These are phyloP conservation scores for Rutstroemia sydowiana DNA, from an alignment of 2,329 filamentous ascomycete species.

Conservation along the genomic window DNA sequence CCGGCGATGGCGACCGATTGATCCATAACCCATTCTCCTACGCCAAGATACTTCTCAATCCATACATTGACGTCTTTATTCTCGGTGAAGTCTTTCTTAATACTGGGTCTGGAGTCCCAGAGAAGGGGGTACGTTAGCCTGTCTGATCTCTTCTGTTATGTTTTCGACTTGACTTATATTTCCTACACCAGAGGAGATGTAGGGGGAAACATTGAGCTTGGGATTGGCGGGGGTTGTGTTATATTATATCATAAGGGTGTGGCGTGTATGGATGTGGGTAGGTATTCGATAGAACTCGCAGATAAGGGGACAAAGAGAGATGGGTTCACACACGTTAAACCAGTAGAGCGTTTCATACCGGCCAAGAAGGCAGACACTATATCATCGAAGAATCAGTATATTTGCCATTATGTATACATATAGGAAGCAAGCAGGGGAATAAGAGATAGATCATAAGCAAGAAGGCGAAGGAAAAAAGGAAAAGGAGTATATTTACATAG, in stretches of 20 bases:
- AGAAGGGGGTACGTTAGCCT: constrained; percentile 39
- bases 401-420: neutral
- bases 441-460: too few species aligned
- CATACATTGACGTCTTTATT: constrained; percentile 78
- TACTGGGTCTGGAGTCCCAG: constrained; percentile 56
- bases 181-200: neutral
- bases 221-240: neutral
- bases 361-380: constrained; percentile 92
- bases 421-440: neutral
- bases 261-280: too few species aligned
- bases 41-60: constrained; percentile 87
- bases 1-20: constrained; percentile 89
- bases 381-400: constrained; percentile 12
- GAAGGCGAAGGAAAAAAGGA: neutral
- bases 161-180: neutral
- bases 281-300: neutral
- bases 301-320: neutral
- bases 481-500: constrained; percentile 50
- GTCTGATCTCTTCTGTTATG: constrained; percentile 11
- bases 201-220: neutral
- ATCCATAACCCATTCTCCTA: constrained; percentile 98
- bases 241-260: neutral
- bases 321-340: constrained; percentile 76
- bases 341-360: constrained; percentile 94
- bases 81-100: constrained; percentile 81